Evolutionary conservation across 2,329 filamentous ascomycete genomes (phyloP).

Genomic region (Dactylonectria estremocensis): DNA sequence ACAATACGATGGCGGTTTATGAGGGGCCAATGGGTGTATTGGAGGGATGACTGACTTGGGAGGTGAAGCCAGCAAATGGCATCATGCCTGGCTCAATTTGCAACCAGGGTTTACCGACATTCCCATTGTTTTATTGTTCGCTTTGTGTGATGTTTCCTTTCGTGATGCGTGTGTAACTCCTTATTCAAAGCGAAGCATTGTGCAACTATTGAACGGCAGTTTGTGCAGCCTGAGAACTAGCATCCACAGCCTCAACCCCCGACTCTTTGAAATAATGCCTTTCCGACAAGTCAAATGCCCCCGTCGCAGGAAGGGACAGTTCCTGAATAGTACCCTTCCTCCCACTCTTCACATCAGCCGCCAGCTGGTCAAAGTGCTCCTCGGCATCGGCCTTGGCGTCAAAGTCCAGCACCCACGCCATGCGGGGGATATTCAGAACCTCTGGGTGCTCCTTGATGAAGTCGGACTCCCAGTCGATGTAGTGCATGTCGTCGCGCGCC

Average conservation of each 20-base stretch:
- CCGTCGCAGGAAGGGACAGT: slow-evolving; percentile 16
- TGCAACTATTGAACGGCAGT: neutral
- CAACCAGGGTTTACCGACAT: too few species aligned
- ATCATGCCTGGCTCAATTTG: too few species aligned
- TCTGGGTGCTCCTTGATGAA: slow-evolving; percentile 23
- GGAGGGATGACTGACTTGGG: too few species aligned
- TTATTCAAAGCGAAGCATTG: too few species aligned
- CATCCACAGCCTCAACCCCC: neutral
- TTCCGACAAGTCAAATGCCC: neutral
- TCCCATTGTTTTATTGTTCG: too few species aligned
- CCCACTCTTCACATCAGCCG: slow-evolving; percentile 17
- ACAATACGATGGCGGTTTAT: too few species aligned
- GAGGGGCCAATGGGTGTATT: too few species aligned
- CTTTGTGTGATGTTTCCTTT: too few species aligned
- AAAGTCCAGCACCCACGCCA: slow-evolving; percentile 18
- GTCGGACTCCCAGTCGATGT: slow-evolving; percentile 16
- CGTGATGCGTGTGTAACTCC: too few species aligned
- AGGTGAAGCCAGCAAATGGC: too few species aligned
- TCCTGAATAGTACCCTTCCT: slow-evolving; percentile 12
- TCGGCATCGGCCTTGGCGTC: slow-evolving; percentile 14
- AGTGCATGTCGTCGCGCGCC: slow-evolving; percentile 7
- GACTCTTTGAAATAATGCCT: slow-evolving; percentile 9
- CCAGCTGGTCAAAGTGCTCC: slow-evolving; percentile 18
- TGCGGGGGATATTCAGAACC: slow-evolving; percentile 7
- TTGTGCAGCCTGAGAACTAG: neutral